Evolutionary conservation across 495 filamentous ascomycete species (phyloP), one percentile per base, ranked within the genome.

Genomic region (Oidiodendron maius): DNA sequence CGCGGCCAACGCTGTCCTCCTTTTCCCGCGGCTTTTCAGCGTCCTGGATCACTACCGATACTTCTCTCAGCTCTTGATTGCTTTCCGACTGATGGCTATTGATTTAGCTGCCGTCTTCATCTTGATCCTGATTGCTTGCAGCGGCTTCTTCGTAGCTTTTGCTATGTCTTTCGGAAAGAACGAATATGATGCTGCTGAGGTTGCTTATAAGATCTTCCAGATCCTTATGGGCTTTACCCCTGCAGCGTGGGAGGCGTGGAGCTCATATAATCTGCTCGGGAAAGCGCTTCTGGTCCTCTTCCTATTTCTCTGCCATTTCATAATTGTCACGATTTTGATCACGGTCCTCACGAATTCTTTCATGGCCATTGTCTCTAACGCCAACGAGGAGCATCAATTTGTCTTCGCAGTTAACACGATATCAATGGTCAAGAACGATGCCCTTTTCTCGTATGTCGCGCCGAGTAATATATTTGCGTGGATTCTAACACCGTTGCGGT

Each of bases 371-470:
- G 87, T 90, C 20, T 86, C 89, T 17, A 96, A 95, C 60, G 87
- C 89, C 6, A 85, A 90, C 46, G 82, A 95, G 60, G 90, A 95
- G 64, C 89, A 95, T 63, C 89, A 94, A 69, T 96, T 95, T 58
- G 68, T 95, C 3, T 94, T 96, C 61, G 88, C 91, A 4, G 85
- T 96, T 62, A 95, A 95, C 55, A 89, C 89, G 4, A 90, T 95
- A 30, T 93, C 89, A 3, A 87, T 96, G 86, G 91, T 96, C 43
- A 96, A 97, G 60, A 94, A 89, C 17, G 90, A 96, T 60, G 85
- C 87, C 0, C 71, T 96, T 0, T 96, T 96, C 68, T 91, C 88
- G 12, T 96, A 96, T 57, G 74, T 95, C 48, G 86, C 89, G 1
- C 91, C 91, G 0, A 82, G 83, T 12, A 96, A 96, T 58, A 82